Conservation (phyloP, 2,329 filamentous ascomycete species). For the Raffaelea deltoideospora region DNA sequence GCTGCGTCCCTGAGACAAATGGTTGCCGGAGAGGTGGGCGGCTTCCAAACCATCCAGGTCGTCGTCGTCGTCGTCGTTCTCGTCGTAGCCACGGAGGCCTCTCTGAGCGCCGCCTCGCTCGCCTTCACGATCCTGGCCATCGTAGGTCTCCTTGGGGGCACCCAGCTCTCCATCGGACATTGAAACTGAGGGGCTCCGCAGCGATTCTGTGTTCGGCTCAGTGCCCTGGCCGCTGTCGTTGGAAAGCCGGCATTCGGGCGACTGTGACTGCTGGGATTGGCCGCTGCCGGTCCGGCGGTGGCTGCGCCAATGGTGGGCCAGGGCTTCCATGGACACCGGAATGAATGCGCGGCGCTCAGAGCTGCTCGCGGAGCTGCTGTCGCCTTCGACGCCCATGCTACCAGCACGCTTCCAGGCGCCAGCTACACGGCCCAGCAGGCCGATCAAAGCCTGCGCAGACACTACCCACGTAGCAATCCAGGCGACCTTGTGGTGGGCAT, state of each 20-base stretch:
- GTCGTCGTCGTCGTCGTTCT: constrained; percentile 25
- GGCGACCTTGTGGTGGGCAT: constrained; percentile 76
- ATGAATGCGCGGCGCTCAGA: constrained; percentile 45
- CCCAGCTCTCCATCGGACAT: constrained; percentile 35
- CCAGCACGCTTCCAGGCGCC: constrained; percentile 20
- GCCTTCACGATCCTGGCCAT: constrained; percentile 17
- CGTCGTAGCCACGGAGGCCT: constrained; percentile 15
- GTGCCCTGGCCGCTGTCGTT: constrained; percentile 63
- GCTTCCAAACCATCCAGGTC: constrained; percentile 24
- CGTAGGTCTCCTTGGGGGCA: constrained; percentile 31
- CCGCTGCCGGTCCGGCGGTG: too few relatives aligned
- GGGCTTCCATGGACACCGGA: constrained; percentile 41
- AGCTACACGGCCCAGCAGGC: constrained; percentile 46
- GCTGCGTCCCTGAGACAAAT: constrained; percentile 22
- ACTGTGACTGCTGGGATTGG: background rate
- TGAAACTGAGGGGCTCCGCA: constrained; percentile 50
- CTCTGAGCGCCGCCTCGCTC: too few relatives aligned
- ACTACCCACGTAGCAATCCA: constrained; percentile 69
- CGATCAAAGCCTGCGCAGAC: constrained; percentile 53
- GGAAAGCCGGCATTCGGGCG: constrained; percentile 38
- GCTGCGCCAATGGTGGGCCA: constrained; percentile 32
- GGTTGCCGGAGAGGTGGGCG: constrained; percentile 15
- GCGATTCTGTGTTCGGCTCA: constrained; percentile 50
- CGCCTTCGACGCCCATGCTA: constrained; percentile 1
- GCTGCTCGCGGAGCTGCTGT: constrained; percentile 3